phyloP scores from a whole-genome alignment of 176 grass and related monocot species.

The Secale cereale region DNA sequence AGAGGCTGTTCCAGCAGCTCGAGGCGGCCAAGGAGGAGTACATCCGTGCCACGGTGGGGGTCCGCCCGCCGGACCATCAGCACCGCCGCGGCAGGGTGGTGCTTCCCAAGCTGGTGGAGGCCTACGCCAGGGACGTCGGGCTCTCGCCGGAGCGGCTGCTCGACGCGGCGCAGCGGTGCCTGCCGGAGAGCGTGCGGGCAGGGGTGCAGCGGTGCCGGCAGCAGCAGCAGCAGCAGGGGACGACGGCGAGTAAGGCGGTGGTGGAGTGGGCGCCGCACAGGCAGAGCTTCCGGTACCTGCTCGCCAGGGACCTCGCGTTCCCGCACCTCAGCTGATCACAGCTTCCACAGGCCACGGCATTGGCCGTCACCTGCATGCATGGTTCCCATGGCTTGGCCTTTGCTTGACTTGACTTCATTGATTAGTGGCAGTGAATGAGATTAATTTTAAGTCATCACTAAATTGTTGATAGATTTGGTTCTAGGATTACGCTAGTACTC shows the following conservation, averaged over 20 bases:
- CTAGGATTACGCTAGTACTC: neutral
- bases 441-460: neutral
- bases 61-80: constrained; percentile 30
- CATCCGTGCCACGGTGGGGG: constrained; percentile 76
- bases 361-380: neutral
- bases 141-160: constrained; percentile 62
- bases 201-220: constrained; percentile 74
- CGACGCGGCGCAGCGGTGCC: constrained; percentile 82
- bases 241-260: constrained; percentile 50
- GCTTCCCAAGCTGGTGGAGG: constrained; percentile 71
- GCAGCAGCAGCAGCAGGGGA: constrained; percentile 31
- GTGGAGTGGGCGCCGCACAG: constrained; percentile 85
- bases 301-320: constrained; percentile 75
- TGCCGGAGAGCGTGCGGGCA: constrained; percentile 76
- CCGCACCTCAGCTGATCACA: constrained; percentile 64
- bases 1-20: constrained; percentile 76
- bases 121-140: constrained; percentile 76
- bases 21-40: constrained; percentile 91
- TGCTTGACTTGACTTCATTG: neutral
- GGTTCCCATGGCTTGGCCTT: neutral
- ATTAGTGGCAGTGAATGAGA: neutral
- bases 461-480: constrained; percentile 36
- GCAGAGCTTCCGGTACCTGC: constrained; percentile 69
- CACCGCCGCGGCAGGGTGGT: constrained; percentile 53
- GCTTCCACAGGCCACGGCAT: neutral